These are phyloP conservation scores for Pilobolus umbonatus DNA, from an alignment of 192 early-diverging fungal species.

Conservation along the genomic window DNA sequence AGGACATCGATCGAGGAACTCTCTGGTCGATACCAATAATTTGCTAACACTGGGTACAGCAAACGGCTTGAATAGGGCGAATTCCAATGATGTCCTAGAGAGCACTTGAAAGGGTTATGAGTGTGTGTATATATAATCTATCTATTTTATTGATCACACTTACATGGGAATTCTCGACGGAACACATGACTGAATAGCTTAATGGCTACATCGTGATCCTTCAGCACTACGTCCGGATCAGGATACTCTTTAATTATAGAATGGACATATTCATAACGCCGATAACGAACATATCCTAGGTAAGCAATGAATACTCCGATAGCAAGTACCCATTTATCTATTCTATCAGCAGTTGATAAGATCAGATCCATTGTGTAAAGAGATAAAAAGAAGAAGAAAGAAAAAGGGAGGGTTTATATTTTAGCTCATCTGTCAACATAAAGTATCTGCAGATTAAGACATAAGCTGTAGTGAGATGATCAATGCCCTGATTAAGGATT, in stretches of 20 bases:
- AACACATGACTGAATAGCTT: slow-evolving; percentile 20
- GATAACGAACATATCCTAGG: slow-evolving; percentile 29
- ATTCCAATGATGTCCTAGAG: slow-evolving; percentile 24
- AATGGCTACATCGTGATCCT: slow-evolving; percentile 21
- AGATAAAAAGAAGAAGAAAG: too few species aligned
- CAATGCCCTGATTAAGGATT: too few species aligned
- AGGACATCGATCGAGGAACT: slow-evolving; percentile 22
- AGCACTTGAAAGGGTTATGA: slow-evolving; percentile 8
- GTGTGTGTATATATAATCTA: background rate
- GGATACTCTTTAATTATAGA: slow-evolving; percentile 32
- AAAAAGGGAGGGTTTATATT: too few species aligned
- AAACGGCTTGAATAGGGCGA: slow-evolving; percentile 43
- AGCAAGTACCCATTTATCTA: too few species aligned
- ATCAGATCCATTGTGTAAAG: too few species aligned
- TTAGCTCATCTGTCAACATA: too few species aligned
- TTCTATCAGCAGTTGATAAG: too few species aligned
- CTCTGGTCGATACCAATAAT: slow-evolving; percentile 26
- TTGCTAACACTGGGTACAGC: slow-evolving; percentile 39
- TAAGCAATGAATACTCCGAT: too few species aligned
- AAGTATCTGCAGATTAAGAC: too few species aligned
- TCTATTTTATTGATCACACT: background rate
- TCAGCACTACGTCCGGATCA: slow-evolving; percentile 33
- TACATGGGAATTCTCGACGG: slow-evolving; percentile 35
- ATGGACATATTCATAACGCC: slow-evolving; percentile 32
- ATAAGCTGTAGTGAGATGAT: too few species aligned